phyloP scores from a whole-genome alignment of 1,284 basidiomycete species.

The Cryptococcus hybrid region DNA sequence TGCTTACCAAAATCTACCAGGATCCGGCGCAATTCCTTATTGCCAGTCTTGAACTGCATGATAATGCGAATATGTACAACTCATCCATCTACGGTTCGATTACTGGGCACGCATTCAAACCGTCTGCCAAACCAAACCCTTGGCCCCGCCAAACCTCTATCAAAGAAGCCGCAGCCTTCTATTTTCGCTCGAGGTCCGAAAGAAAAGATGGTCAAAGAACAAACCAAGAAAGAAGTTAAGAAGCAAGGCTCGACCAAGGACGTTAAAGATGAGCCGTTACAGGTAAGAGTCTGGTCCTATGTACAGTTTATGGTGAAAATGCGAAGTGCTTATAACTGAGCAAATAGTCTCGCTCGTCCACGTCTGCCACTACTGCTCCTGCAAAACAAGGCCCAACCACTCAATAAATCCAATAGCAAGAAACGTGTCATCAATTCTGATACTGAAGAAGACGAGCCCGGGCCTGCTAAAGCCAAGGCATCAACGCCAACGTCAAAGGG shows the following conservation, averaged over 20 bases:
- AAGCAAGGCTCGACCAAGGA: no score
- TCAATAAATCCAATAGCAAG: slow-evolving; percentile 17
- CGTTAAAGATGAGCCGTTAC: no score
- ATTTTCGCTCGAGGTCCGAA: no score
- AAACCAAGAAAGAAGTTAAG: neutral
- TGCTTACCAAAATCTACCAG: slow-evolving; percentile 12
- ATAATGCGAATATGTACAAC: slow-evolving; percentile 22
- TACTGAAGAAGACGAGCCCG: slow-evolving; percentile 30
- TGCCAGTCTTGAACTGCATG: slow-evolving; percentile 21
- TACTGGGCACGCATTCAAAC: slow-evolving; percentile 26
- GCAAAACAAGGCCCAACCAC: neutral
- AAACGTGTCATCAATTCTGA: slow-evolving; percentile 34
- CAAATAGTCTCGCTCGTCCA: neutral
- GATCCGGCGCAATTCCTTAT: slow-evolving; percentile 38
- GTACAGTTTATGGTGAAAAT: no score
- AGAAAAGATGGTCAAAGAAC: neutral
- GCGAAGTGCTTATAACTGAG: neutral
- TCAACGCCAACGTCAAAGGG: neutral
- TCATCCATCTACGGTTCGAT: slow-evolving; percentile 36
- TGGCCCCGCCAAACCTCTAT: slow-evolving; percentile 14
- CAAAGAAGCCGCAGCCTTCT: neutral
- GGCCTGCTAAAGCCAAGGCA: slow-evolving; percentile 1
- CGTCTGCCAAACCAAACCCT: slow-evolving; percentile 13
- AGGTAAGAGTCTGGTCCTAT: no score
- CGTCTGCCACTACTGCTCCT: neutral